Evolutionary conservation across 768 basidiomycete genomes (phyloP), one percentile per base, ranked within the genome.

Genomic region (Tylopilus plumbeoviolaceoides): DNA sequence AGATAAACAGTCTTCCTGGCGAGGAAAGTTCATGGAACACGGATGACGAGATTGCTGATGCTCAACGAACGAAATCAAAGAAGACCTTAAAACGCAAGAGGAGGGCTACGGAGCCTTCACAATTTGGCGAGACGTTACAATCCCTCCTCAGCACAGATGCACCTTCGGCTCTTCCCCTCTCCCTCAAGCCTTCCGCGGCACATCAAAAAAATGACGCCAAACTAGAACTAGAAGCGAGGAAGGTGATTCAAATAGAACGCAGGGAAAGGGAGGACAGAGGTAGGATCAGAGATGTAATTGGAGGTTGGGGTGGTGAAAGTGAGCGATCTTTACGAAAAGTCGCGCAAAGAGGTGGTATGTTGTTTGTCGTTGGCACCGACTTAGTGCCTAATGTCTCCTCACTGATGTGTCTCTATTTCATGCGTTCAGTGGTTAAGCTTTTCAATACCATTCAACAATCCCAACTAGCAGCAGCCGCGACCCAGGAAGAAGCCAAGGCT

Each of bases 391-490:
- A 21, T 47, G 18, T 27, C n/a, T n/a, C 47, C 28, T 30, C 48
- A 33, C 51, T 51, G 25, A 55, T 39, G n/a, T n/a, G 17, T 15
- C 28, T 21, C 18, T 38, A 30, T 53, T 31, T 28, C 35, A 44
- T 50, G 12, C 9, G 14, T 53, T 5, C 48, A 81, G 91, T 93
- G 43, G 89, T 93, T n/a, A 83, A 87, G 63, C 73, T 93, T 15
- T 93, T 93, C 73, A 93, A 93, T 60, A 83, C 80, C 5, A 88
- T 93, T 45, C 91, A 92, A 56, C 87, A 89, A 57, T 85, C 89
- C 18, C 91, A 93, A 61, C 72, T 77, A 25, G 78, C 76, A 12
- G 73, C 79, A 1, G 66, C 76, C 10, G 75, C 68, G 6, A 77
- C 78, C 11, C 78, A 75, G 21, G 83, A 83, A 62, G 78, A 82